Conservation (phyloP, 2,329 filamentous ascomycete species). For the Catunica adiposa region DNA sequence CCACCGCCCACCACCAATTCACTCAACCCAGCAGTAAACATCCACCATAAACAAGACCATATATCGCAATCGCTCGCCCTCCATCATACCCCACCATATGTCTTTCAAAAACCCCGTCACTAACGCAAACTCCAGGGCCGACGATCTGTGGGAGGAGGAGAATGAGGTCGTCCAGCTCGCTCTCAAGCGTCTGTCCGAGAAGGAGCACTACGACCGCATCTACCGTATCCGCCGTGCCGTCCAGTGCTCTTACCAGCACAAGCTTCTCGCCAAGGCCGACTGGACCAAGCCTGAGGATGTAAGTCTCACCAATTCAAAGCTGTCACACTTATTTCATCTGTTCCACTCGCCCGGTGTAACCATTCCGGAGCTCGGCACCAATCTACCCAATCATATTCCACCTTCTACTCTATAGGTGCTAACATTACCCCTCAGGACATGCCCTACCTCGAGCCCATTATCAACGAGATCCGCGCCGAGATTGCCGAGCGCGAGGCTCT, state of each 20-base stretch:
- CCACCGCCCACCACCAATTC: background rate
- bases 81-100: background rate
- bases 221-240: slow-evolving; percentile 92
- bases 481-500: slow-evolving; percentile 35
- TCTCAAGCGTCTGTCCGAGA: slow-evolving; percentile 73
- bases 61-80: background rate
- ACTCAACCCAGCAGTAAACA: too few relatives aligned
- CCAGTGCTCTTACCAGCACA: slow-evolving; percentile 52
- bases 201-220: slow-evolving; percentile 90
- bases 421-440: slow-evolving; percentile 33
- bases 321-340: background rate
- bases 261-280: slow-evolving; percentile 44
- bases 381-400: background rate
- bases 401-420: too few relatives aligned
- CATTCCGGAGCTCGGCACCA: background rate
- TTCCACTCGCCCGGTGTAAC: background rate
- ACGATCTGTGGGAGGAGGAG: slow-evolving; percentile 92
- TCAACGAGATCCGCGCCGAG: slow-evolving; percentile 34
- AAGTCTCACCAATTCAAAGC: slow-evolving; percentile 16
- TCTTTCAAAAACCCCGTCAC: slow-evolving; percentile 3
- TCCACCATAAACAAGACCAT: background rate
- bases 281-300: slow-evolving; percentile 43
- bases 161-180: slow-evolving; percentile 71
- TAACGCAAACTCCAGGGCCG: slow-evolving; percentile 42
- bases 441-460: slow-evolving; percentile 37